A percentile compares a stretch with the other conserved stretches of the same genome.
Evolutionary conservation across 1,284 basidiomycete genomes (phyloP).

Genomic region (Baeospora myosura): DNA sequence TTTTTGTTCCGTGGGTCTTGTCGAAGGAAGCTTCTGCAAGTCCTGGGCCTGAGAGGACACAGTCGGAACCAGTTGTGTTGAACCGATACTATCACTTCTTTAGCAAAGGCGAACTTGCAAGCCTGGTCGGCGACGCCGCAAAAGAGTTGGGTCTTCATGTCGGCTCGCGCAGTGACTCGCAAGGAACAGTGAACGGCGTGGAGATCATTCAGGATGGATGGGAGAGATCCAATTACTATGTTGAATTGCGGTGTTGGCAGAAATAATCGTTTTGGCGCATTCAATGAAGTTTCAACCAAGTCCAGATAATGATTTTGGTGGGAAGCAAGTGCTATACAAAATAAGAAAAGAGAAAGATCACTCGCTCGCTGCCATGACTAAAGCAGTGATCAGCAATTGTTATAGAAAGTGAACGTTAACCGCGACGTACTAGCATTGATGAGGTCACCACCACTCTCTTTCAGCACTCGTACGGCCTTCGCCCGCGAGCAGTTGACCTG

Average conservation of each 20-base stretch:
- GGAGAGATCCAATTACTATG: constrained; percentile 81
- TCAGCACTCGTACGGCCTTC: constrained; percentile 83
- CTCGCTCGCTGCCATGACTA: constrained; percentile 73
- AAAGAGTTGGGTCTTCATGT: constrained; percentile 47
- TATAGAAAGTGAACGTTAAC: constrained; percentile 1
- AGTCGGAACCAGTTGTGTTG: constrained; percentile 41
- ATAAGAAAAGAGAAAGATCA: constrained; percentile 25
- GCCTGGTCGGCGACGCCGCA: constrained; percentile 59
- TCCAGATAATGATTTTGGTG: too few species aligned
- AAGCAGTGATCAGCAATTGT: constrained; percentile 10
- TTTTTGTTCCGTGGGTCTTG: constrained; percentile 42
- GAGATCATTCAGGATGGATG: constrained; percentile 72
- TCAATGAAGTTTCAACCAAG: too few species aligned
- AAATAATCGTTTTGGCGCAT: too few species aligned
- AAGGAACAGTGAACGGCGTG: constrained; percentile 32
- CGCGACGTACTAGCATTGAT: constrained; percentile 85
- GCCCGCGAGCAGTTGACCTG: constrained; percentile 74
- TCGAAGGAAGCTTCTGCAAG: constrained; percentile 16
- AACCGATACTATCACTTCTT: constrained; percentile 96
- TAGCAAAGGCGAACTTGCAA: constrained; percentile 64
- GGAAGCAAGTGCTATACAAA: constrained; percentile 2
- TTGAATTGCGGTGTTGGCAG: constrained; percentile 62
- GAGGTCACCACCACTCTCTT: constrained; percentile 84
- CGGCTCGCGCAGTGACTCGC: constrained; percentile 23
- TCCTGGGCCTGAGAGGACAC: constrained; percentile 7